Percentiles rank a stretch among this genome's conserved stretches.
phyloP scores from a whole-genome alignment of 2,329 filamentous ascomycete genomes.

The Alternaria longipes region DNA sequence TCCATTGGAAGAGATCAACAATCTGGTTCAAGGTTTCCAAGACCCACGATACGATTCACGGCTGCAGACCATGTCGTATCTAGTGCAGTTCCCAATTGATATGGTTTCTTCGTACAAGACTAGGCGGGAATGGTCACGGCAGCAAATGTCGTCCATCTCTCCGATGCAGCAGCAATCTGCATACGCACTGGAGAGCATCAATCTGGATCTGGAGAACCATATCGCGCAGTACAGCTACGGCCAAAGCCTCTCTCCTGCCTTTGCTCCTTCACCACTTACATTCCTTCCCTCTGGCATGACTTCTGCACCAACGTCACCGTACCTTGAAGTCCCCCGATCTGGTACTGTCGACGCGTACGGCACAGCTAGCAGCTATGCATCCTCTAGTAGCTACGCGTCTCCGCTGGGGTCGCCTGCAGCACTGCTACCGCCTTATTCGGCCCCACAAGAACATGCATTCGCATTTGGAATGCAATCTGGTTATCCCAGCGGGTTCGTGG shows the following conservation, averaged over 20 bases:
- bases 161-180: conserved; percentile 49
- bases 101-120: conserved; percentile 55
- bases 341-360: conserved; percentile 40
- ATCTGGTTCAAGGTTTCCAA: conserved; percentile 67
- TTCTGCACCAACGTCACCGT: conserved; percentile 51
- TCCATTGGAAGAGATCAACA: conserved; percentile 87
- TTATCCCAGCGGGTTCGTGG: conserved; percentile 56
- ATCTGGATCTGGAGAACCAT: conserved; percentile 52
- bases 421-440: conserved; percentile 46
- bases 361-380: conserved; percentile 41
- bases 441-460: conserved; percentile 53
- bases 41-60: conserved; percentile 53
- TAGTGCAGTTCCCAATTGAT: conserved; percentile 59
- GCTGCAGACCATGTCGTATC: conserved; percentile 54
- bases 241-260: conserved; percentile 60
- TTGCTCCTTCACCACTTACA: conserved; percentile 57
- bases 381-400: conserved; percentile 46
- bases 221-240: conserved; percentile 54
- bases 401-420: conserved; percentile 50
- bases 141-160: conserved; percentile 47
- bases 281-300: conserved; percentile 49
- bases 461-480: conserved; percentile 52
- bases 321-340: conserved; percentile 57
- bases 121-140: conserved; percentile 51
- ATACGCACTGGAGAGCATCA: conserved; percentile 51